Evolutionary conservation across 306 rosid genomes (phyloP).

Genomic region (Spatholobus suberectus): DNA sequence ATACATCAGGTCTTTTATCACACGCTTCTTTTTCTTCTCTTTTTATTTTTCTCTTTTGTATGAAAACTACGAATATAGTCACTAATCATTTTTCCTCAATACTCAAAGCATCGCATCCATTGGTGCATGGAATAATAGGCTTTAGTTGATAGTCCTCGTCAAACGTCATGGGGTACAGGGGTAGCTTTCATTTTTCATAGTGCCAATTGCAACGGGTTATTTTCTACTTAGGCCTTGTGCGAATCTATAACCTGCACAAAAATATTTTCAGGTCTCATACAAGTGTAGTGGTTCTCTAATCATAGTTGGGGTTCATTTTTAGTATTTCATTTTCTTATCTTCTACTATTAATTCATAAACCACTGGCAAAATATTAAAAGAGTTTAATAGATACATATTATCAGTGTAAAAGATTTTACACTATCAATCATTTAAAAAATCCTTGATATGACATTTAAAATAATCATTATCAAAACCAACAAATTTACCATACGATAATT

Average conservation of each 20-base stretch:
- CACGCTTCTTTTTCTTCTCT: too few relatives aligned
- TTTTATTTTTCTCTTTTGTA: too few relatives aligned
- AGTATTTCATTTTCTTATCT: background rate
- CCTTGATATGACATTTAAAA: too few relatives aligned
- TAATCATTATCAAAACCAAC: too few relatives aligned
- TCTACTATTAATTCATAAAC: background rate
- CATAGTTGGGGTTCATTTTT: background rate
- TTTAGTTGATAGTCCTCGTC: constrained; percentile 21
- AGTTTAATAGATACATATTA: too few relatives aligned
- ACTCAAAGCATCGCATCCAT: constrained; percentile 41
- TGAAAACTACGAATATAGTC: background rate
- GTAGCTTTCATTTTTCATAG: constrained; percentile 14
- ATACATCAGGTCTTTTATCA: too few relatives aligned
- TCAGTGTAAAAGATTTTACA: too few relatives aligned
- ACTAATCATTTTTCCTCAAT: constrained; percentile 33
- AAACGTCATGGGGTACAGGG: constrained; percentile 9
- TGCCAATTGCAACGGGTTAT: background rate
- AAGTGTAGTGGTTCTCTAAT: too few relatives aligned
- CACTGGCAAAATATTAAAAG: too few relatives aligned
- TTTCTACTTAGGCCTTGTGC: constrained; percentile 7
- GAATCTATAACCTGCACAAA: background rate
- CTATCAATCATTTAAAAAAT: too few relatives aligned
- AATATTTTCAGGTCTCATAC: background rate
- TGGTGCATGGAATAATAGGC: constrained; percentile 24
- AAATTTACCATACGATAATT: too few relatives aligned